Evolutionary conservation across 73 alveolate genomes (phyloP).

Genomic region (Symbiodinium natans): DNA sequence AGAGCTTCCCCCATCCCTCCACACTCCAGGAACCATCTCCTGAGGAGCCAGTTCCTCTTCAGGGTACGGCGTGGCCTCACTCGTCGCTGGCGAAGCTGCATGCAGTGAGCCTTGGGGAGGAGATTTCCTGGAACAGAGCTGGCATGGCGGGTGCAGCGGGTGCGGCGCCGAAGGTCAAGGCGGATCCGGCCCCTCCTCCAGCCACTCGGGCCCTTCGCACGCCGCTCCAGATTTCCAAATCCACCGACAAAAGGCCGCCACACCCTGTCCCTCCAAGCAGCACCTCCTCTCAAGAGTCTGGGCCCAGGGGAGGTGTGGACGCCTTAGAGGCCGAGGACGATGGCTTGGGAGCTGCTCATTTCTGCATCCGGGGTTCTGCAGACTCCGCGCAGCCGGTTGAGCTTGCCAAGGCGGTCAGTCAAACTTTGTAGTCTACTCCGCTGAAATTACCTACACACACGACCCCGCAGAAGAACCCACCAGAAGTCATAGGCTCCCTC

Average conservation of each 20-base stretch:
- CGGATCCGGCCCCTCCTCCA: too few relatives aligned
- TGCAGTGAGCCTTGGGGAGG: neutral
- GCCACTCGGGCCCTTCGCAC: neutral
- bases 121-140: neutral
- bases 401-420: too few relatives aligned
- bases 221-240: neutral
- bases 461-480: too few relatives aligned
- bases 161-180: too few relatives aligned
- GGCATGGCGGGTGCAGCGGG: too few relatives aligned
- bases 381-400: too few relatives aligned
- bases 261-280: too few relatives aligned
- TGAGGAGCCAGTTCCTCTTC: neutral
- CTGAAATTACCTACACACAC: too few relatives aligned
- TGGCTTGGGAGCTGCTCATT: neutral
- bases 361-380: too few relatives aligned
- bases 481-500: too few relatives aligned
- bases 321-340: neutral
- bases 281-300: neutral
- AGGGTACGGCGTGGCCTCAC: neutral
- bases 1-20: neutral
- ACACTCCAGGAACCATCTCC: too few relatives aligned
- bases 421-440: too few relatives aligned
- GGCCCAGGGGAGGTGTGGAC: neutral
- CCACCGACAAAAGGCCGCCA: neutral
- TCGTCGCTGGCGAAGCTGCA: neutral